Evolutionary conservation across 192 early-diverging fungal genomes (phyloP), one percentile per base, ranked within the genome.

Genomic region (Umbelopsis vinacea): DNA sequence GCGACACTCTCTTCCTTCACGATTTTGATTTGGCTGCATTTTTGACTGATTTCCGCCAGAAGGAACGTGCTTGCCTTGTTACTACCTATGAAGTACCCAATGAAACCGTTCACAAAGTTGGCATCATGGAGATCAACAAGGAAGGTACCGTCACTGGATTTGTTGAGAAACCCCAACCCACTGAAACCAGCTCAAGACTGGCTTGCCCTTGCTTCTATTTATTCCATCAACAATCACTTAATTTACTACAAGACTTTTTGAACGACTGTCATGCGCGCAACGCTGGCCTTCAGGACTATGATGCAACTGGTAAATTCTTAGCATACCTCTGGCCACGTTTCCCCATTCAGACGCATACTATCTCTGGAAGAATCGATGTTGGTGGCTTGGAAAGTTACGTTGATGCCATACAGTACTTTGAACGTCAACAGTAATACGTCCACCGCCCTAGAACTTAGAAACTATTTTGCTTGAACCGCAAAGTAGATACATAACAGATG

Each of bases 121-220:
- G 89, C 15, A 85, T 90, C 7, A 74, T 88, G 50, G 84, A 86
- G 63, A 71, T 75, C 14, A 53, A 78, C 46, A 21, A 26, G 5
- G 33, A 74, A 14, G 81, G 73, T 7, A 23, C 69, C 14, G 79
- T 90, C 37, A 81, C 70, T 14, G 53, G 68, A 10, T 86, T 89
- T 55, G 52, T 85, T 17, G 89, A 90, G 71, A 90, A 90, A 71
- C 89, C 89, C 0, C 29, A 66, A 15, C 76, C 89, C 2, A 8
- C 53, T 10, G 67, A 72, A 17, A 90, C 86, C 1, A 45, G 8
- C 23, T 81, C 83, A 3, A 68, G 89, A 9, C 57, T 74, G 26
- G 89, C 82, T 24, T 89, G 87, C 75, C 89, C 89, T 14, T 90
- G 89, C 67, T 90, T 89, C 60, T 90, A 90, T 69, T 76, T 81